Percentiles rank a stretch among this genome's conserved stretches.
These are phyloP conservation scores for Balakata baccata DNA, from an alignment of 345 rosid species.

Conservation along the genomic window DNA sequence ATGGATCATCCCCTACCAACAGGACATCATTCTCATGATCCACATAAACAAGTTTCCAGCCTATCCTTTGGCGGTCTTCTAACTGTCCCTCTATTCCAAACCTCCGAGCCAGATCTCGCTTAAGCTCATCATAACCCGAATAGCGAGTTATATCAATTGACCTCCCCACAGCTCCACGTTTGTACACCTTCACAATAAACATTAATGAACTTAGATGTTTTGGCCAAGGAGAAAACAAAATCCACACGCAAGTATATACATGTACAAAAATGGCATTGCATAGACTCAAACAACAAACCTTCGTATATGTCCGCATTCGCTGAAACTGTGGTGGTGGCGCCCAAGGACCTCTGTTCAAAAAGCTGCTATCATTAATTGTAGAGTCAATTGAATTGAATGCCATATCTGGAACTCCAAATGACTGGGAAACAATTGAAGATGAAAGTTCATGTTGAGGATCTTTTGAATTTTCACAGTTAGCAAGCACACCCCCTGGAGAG, in stretches of 20 bases:
- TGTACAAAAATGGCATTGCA: not conserved
- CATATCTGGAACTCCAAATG: constrained; percentile 62
- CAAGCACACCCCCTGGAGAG: constrained; percentile 42
- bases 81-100: constrained; percentile 84
- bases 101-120: constrained; percentile 66
- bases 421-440: constrained; percentile 60
- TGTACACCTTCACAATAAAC: constrained; percentile 49
- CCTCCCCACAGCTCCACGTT: constrained; percentile 81
- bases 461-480: constrained; percentile 44
- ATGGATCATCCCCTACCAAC: constrained; percentile 79
- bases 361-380: constrained; percentile 42
- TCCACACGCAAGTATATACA: not conserved
- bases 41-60: constrained; percentile 76
- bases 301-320: constrained; percentile 59
- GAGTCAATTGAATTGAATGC: constrained; percentile 56
- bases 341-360: constrained; percentile 48
- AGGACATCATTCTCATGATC: constrained; percentile 74
- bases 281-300: constrained; percentile 37
- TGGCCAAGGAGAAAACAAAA: not conserved
- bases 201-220: constrained; percentile 12
- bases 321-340: constrained; percentile 47
- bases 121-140: constrained; percentile 64
- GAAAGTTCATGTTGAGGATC: constrained; percentile 59
- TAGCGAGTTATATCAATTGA: constrained; percentile 69
- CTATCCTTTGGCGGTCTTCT: constrained; percentile 59